Percentiles rank a stretch among this genome's conserved stretches.
Evolutionary conservation across 2,329 filamentous ascomycete genomes (phyloP).

Genomic region (Sclerotinia sclerotiorum): DNA sequence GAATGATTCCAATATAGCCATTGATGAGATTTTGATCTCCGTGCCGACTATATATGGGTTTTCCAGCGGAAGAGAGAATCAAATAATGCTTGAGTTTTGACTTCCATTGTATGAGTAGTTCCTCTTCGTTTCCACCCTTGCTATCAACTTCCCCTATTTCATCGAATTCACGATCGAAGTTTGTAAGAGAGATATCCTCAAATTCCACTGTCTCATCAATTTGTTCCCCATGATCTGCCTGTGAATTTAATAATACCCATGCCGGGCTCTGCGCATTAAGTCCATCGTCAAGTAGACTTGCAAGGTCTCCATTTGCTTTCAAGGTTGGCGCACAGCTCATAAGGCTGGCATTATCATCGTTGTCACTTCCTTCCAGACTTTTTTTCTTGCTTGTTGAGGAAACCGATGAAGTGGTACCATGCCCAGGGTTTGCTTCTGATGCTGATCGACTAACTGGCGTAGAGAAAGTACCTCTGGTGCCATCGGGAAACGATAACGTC

Average conservation of each 20-base stretch:
- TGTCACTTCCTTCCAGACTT: constrained; percentile 48
- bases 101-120: constrained; percentile 71
- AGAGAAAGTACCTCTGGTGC: constrained; percentile 62
- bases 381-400: constrained; percentile 37
- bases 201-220: constrained; percentile 55
- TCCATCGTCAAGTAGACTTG: constrained; percentile 77
- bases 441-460: constrained; percentile 41
- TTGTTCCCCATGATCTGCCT: constrained; percentile 58
- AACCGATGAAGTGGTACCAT: constrained; percentile 28
- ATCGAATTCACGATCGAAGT: constrained; percentile 78
- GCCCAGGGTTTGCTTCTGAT: constrained; percentile 37
- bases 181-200: constrained; percentile 55
- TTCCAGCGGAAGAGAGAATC: constrained; percentile 92
- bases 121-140: constrained; percentile 54
- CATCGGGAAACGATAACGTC: constrained; percentile 71
- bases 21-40: constrained; percentile 89
- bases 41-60: constrained; percentile 95
- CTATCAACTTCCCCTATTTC: constrained; percentile 61
- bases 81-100: constrained; percentile 95
- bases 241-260: constrained; percentile 65
- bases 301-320: constrained; percentile 66
- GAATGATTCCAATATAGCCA: constrained; percentile 89
- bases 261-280: constrained; percentile 64
- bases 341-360: constrained; percentile 51
- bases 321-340: constrained; percentile 50